Evolutionary conservation across 2,329 filamentous ascomycete genomes (phyloP).

Genomic region (Alternaria alternata): DNA sequence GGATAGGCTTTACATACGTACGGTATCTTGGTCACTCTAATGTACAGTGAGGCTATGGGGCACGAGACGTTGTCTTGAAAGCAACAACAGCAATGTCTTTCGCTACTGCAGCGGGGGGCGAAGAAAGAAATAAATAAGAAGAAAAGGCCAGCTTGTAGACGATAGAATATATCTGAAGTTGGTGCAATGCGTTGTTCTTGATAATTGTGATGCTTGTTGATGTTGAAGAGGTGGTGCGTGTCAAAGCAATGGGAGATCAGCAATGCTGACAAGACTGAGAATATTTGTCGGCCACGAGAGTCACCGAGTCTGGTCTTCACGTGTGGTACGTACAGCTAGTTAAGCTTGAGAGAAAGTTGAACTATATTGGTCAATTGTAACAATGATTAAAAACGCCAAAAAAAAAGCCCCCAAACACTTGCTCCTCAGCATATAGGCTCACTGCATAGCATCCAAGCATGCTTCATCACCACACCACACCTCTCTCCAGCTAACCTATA

Average conservation of each 20-base stretch:
- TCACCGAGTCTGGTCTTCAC: too few relatives aligned
- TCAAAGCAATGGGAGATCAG: background rate
- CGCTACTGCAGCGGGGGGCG: constrained; percentile 5
- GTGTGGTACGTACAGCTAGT: background rate
- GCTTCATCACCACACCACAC: background rate
- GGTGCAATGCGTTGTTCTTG: background rate
- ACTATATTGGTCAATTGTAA: background rate
- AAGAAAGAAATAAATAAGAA: constrained; percentile 2
- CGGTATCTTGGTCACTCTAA: background rate
- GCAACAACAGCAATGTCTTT: background rate
- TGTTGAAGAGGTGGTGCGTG: background rate
- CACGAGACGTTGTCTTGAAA: background rate
- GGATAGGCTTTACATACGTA: background rate
- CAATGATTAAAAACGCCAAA: background rate
- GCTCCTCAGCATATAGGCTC: background rate
- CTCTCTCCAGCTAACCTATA: constrained; percentile 15
- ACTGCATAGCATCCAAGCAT: background rate
- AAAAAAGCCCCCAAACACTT: background rate
- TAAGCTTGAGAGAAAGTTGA: background rate
- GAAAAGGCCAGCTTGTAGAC: constrained; percentile 11
- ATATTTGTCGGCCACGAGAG: too few relatives aligned
- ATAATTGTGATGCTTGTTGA: background rate
- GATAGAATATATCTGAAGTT: constrained; percentile 1
- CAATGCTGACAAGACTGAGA: background rate
- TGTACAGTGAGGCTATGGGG: constrained; percentile 3